These are phyloP conservation scores for Dactylis glomerata DNA, from an alignment of 176 grass and related monocot species.

Conservation along the genomic window DNA sequence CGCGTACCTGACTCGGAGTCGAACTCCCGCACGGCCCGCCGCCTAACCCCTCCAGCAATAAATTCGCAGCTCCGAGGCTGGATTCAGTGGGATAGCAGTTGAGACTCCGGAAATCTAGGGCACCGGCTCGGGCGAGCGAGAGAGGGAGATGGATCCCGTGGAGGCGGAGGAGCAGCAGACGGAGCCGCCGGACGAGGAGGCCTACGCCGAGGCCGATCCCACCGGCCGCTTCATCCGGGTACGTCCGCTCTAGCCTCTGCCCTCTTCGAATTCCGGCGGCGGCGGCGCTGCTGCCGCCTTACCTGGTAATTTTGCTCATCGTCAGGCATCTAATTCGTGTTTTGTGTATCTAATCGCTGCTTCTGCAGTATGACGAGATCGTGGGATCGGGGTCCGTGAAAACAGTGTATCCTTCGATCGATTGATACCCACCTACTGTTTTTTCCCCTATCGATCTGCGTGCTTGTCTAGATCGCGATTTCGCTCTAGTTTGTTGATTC, in stretches of 20 bases:
- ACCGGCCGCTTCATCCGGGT: conserved; percentile 50
- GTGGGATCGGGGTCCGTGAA: conserved; percentile 44
- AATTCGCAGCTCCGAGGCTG: background rate
- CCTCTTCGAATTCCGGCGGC: background rate
- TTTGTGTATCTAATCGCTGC: background rate
- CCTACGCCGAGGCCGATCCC: conserved; percentile 44
- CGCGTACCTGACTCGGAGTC: background rate
- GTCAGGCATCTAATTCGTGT: background rate
- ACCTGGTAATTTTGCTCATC: background rate
- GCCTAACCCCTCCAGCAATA: background rate
- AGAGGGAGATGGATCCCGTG: conserved; percentile 19
- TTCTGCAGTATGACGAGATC: conserved; percentile 41
- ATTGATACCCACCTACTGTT: background rate
- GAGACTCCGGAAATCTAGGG: background rate
- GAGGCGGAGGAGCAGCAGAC: conserved; percentile 27
- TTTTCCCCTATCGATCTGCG: background rate
- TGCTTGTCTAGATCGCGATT: background rate
- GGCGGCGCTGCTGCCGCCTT: background rate
- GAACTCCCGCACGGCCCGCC: background rate
- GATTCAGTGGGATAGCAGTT: conserved; percentile 18
- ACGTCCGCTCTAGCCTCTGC: background rate
- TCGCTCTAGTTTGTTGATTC: background rate
- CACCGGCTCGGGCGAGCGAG: background rate
- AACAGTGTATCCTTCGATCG: conserved; percentile 49
- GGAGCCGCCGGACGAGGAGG: conserved; percentile 46